These are phyloP conservation scores for Sphenostylis stenocarpa DNA, from an alignment of 306 rosid species.

Conservation along the genomic window DNA sequence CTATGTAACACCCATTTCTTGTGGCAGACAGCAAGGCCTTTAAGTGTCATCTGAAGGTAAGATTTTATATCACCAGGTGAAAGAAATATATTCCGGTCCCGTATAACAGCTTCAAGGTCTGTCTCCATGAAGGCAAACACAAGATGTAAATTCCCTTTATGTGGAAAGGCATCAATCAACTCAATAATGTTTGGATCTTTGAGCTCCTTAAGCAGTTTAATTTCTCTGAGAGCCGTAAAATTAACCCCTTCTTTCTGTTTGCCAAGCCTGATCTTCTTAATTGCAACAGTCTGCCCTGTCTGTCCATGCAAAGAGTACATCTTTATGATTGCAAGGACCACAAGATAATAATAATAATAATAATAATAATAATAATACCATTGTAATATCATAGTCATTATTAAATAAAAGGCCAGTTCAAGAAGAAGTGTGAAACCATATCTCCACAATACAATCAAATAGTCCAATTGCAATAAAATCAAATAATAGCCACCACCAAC, in stretches of 20 bases:
- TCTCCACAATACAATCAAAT: constrained; percentile 22
- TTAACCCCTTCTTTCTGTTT: constrained; percentile 96
- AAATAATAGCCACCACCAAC: background rate
- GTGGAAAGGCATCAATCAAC: constrained; percentile 84
- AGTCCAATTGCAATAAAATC: background rate
- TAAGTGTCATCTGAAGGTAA: constrained; percentile 89
- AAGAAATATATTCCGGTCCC: constrained; percentile 79
- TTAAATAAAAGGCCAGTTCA: constrained; percentile 24
- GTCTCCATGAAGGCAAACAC: constrained; percentile 96
- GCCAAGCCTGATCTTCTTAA: constrained; percentile 93
- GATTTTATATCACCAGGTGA: constrained; percentile 87
- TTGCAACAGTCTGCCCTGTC: constrained; percentile 93
- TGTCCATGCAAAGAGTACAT: constrained; percentile 46
- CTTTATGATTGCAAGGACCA: constrained; percentile 19
- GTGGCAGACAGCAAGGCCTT: constrained; percentile 92
- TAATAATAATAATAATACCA: background rate
- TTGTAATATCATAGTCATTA: background rate
- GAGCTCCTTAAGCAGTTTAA: constrained; percentile 81
- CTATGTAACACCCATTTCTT: constrained; percentile 97
- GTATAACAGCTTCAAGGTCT: constrained; percentile 91
- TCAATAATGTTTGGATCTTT: constrained; percentile 76
- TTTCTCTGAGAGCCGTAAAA: constrained; percentile 86
- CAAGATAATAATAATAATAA: background rate
- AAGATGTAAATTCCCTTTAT: constrained; percentile 86
- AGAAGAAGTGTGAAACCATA: background rate